These are phyloP conservation scores for Byssoonygena ceratinophila DNA, from an alignment of 2,329 filamentous ascomycete genomes.

Conservation along the genomic window DNA sequence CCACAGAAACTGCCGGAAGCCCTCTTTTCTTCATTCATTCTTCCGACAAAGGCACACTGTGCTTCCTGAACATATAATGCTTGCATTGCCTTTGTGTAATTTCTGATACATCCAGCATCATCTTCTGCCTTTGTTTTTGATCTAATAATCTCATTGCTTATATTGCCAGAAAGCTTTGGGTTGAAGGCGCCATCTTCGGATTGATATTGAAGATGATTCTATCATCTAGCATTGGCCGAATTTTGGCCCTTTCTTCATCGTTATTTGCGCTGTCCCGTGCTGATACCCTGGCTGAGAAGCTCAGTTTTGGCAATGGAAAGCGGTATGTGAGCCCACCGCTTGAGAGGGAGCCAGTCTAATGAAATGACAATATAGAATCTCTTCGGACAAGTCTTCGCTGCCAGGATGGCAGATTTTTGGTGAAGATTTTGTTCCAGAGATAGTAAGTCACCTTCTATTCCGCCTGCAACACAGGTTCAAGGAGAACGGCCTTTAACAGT, in stretches of 20 bases:
- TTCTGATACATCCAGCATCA: not conserved
- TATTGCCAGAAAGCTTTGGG: not conserved
- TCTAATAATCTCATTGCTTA: not conserved
- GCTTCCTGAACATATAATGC: not conserved
- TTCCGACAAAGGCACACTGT: not conserved
- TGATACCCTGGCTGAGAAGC: slow-evolving; percentile 57
- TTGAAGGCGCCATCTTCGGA: slow-evolving; percentile 7
- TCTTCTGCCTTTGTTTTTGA: not conserved
- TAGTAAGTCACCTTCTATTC: slow-evolving; percentile 29
- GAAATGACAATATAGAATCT: slow-evolving; percentile 44
- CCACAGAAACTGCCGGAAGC: not conserved
- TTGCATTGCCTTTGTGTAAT: not conserved
- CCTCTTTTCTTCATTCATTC: not conserved
- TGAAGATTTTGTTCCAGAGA: slow-evolving; percentile 46
- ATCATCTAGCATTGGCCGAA: slow-evolving; percentile 30
- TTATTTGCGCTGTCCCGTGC: slow-evolving; percentile 46
- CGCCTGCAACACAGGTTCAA: not conserved
- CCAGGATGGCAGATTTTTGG: slow-evolving; percentile 48
- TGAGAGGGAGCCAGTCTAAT: not conserved
- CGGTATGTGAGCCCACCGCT: slow-evolving; percentile 37
- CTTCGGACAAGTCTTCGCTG: slow-evolving; percentile 41
- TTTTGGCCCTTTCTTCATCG: slow-evolving; percentile 34
- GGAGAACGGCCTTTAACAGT: not conserved
- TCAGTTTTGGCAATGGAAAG: slow-evolving; percentile 65
- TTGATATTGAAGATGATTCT: slow-evolving; percentile 11